Conservation (phyloP, 2,329 filamentous ascomycete species). For the Penicillium verrucosum region DNA sequence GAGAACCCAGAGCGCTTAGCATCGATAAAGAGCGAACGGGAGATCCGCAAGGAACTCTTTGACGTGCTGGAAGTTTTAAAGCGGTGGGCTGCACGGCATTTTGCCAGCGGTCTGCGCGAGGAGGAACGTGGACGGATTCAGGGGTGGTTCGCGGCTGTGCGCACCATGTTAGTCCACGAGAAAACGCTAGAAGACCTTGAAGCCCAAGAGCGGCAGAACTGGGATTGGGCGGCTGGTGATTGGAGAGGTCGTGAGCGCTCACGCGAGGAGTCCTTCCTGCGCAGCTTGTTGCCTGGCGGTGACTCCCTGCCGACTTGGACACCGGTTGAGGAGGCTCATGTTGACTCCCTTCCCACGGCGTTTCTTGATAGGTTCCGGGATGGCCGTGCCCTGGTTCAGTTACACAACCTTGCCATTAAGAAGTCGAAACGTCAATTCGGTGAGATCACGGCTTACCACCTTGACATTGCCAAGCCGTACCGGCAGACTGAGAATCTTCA, state of each 20-base stretch:
- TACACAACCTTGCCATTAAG: constrained; percentile 86
- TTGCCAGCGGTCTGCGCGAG: constrained; percentile 73
- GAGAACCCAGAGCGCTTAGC: constrained; percentile 81
- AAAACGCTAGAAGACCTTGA: constrained; percentile 74
- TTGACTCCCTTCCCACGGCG: constrained; percentile 50
- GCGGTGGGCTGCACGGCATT: constrained; percentile 83
- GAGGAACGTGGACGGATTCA: constrained; percentile 75
- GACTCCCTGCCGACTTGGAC: constrained; percentile 67
- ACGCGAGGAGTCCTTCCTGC: constrained; percentile 77
- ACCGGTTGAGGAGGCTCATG: constrained; percentile 47
- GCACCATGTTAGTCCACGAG: constrained; percentile 71
- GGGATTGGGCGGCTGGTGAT: constrained; percentile 76
- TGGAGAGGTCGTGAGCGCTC: constrained; percentile 74
- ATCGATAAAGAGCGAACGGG: constrained; percentile 80
- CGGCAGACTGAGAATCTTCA: constrained; percentile 88
- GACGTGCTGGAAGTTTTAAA: constrained; percentile 87
- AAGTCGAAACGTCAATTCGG: constrained; percentile 85
- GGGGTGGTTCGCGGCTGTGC: constrained; percentile 75
- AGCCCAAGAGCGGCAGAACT: constrained; percentile 65
- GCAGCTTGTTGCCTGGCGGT: constrained; percentile 61
- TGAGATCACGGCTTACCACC: constrained; percentile 82
- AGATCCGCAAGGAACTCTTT: constrained; percentile 78
- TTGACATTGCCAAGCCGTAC: constrained; percentile 93
- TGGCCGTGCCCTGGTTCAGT: constrained; percentile 74
- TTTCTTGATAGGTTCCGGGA: constrained; percentile 73